Percentiles rank a stretch among this genome's conserved stretches.
phyloP scores from a whole-genome alignment of 441 rosid genomes.

The Breynia disticha region DNA sequence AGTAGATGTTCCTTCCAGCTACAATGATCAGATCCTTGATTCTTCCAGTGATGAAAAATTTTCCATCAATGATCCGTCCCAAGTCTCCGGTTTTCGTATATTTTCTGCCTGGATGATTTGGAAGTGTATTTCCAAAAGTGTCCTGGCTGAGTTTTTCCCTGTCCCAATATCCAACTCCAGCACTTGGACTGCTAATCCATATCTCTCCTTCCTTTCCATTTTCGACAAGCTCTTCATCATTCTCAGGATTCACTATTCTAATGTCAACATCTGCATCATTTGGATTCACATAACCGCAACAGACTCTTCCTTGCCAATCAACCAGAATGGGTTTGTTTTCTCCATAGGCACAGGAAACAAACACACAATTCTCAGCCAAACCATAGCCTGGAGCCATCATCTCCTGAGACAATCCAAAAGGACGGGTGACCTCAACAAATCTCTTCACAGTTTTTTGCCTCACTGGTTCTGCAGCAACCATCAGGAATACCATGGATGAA shows the following conservation, averaged over 20 bases:
- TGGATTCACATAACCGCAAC: conserved; percentile 44
- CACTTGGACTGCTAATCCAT: conserved; percentile 61
- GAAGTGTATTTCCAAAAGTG: conserved; percentile 46
- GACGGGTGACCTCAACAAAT: conserved; percentile 47
- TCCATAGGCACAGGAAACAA: conserved; percentile 65
- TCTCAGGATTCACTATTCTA: conserved; percentile 44
- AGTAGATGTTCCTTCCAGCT: conserved; percentile 65
- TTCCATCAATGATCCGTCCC: conserved; percentile 53
- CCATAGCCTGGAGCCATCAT: conserved; percentile 80
- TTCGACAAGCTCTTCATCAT: conserved; percentile 32
- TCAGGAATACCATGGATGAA: conserved; percentile 57
- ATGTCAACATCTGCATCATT: conserved; percentile 41
- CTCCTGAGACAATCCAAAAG: conserved; percentile 52
- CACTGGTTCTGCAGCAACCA: conserved; percentile 77
- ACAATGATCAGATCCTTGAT: conserved; percentile 71
- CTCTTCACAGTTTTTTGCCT: conserved; percentile 48
- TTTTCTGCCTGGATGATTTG: conserved; percentile 28
- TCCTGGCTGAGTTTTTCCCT: conserved; percentile 40
- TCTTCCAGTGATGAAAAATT: conserved; percentile 65
- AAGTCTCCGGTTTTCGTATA: conserved; percentile 62
- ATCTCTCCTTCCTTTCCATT: conserved; percentile 61
- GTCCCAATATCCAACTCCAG: conserved; percentile 69
- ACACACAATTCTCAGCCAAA: conserved; percentile 68
- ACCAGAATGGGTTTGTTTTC: conserved; percentile 44
- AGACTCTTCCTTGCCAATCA: conserved; percentile 68